A percentile compares a stretch with the other conserved stretches of the same genome.
Conservation (phyloP, 805 yeast species). For the Metschnikowia lunata region DNA sequence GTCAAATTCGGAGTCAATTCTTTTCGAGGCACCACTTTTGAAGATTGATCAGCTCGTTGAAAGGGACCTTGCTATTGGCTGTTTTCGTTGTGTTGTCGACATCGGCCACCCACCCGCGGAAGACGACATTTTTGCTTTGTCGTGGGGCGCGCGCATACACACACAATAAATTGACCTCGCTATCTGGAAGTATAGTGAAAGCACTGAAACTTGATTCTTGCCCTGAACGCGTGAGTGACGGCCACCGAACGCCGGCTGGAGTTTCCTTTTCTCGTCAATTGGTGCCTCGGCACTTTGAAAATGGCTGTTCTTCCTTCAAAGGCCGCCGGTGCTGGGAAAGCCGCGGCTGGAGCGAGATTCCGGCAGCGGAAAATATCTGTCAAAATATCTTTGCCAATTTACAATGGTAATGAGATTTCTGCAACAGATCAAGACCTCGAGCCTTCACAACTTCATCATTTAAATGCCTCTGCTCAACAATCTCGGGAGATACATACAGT, state of each 20-base stretch:
- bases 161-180: slow-evolving; percentile 2
- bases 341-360: slow-evolving; percentile 61
- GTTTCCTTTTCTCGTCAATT: not conserved
- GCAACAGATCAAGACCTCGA: slow-evolving; percentile 55
- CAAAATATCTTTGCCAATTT: slow-evolving; percentile 77
- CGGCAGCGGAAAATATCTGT: slow-evolving; percentile 94
- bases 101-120: slow-evolving; percentile 10
- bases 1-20: slow-evolving; percentile 2
- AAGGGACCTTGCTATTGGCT: slow-evolving; percentile 3
- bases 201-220: not conserved
- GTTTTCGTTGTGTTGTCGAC: slow-evolving; percentile 9
- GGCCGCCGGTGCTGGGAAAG: slow-evolving; percentile 28
- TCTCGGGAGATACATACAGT: slow-evolving; percentile 85
- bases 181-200: not conserved
- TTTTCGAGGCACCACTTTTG: not conserved
- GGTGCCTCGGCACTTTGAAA: slow-evolving; percentile 15
- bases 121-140: slow-evolving; percentile 20
- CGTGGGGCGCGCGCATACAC: slow-evolving; percentile 10
- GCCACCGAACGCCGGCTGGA: not conserved
- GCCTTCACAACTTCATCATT: slow-evolving; percentile 40
- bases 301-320: slow-evolving; percentile 43
- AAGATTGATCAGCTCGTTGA: slow-evolving; percentile 1
- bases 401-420: slow-evolving; percentile 75
- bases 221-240: not conserved
- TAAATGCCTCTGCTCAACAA: slow-evolving; percentile 48